These are phyloP conservation scores for Colletotrichum sp. DNA, from an alignment of 2,329 filamentous ascomycete species.

Conservation along the genomic window DNA sequence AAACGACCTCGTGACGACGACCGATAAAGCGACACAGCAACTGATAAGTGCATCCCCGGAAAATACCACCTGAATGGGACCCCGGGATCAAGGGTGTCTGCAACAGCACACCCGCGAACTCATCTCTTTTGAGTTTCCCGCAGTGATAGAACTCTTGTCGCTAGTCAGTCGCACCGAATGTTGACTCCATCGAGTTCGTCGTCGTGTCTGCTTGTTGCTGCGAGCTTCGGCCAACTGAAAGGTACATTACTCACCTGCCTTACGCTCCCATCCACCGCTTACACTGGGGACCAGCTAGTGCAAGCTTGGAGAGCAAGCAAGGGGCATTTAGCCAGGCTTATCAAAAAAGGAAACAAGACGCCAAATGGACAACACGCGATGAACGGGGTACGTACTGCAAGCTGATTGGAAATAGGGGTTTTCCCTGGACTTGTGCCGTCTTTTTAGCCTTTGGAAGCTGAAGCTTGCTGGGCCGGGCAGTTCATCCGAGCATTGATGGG, in stretches of 20 bases:
- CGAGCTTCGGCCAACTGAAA: not conserved
- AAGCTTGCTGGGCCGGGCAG: not conserved
- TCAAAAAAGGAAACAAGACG: not conserved
- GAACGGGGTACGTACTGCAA: not conserved
- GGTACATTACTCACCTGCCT: constrained; percentile 5
- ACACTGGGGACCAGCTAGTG: not conserved
- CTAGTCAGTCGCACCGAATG: not conserved
- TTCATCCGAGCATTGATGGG: not conserved
- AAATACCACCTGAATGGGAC: constrained; percentile 14
- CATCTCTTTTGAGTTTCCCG: constrained; percentile 14
- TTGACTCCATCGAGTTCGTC: not conserved
- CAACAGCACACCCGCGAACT: not conserved
- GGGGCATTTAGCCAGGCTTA: not conserved
- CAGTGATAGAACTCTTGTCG: not conserved
- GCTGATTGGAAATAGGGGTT: not conserved
- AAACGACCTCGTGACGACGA: not conserved
- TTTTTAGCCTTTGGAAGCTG: not conserved
- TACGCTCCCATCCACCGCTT: not conserved
- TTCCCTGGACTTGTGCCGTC: not conserved
- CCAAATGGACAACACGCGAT: not conserved
- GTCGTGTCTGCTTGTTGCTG: not conserved
- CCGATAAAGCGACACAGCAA: not conserved
- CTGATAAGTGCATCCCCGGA: constrained; percentile 13
- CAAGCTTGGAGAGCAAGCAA: not conserved
- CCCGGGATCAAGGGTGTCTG: constrained; percentile 10